Evolutionary conservation across 1,139 yeast species (phyloP).

Genomic region (Candida smagusa): DNA sequence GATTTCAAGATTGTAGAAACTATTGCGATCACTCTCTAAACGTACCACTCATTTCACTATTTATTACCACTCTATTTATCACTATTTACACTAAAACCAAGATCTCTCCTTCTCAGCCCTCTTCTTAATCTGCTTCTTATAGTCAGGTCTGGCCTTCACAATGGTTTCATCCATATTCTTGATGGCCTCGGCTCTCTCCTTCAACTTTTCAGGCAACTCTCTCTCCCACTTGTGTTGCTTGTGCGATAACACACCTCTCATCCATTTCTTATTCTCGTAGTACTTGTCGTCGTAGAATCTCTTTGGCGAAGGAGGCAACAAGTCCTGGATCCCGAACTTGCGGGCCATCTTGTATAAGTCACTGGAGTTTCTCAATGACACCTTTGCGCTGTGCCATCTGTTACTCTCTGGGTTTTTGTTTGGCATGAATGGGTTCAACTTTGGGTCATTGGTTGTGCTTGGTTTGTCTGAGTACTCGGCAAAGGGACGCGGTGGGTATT

Average conservation of each 20-base stretch:
- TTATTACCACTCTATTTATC: too few relatives aligned
- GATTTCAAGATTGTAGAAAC: too few relatives aligned
- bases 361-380: constrained; percentile 79
- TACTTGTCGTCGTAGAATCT: constrained; percentile 80
- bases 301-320: constrained; percentile 75
- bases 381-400: constrained; percentile 72
- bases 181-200: constrained; percentile 64
- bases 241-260: constrained; percentile 75
- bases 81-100: constrained; percentile 41
- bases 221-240: constrained; percentile 84
- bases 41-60: too few relatives aligned
- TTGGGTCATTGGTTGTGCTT: constrained; percentile 59
- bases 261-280: constrained; percentile 62
- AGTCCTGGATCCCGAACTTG: constrained; percentile 73
- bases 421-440: constrained; percentile 85
- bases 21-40: too few relatives aligned
- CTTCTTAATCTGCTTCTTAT: constrained; percentile 54
- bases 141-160: constrained; percentile 60
- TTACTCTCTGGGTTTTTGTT: constrained; percentile 82
- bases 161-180: constrained; percentile 72
- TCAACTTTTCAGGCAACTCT: constrained; percentile 57
- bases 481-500: constrained; percentile 85
- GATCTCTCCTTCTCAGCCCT: constrained; percentile 45
- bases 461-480: constrained; percentile 63
- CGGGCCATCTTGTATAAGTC: constrained; percentile 82